Evolutionary conservation across 768 basidiomycete genomes (phyloP).

Genomic region (Termitomyces eurrhizus): DNA sequence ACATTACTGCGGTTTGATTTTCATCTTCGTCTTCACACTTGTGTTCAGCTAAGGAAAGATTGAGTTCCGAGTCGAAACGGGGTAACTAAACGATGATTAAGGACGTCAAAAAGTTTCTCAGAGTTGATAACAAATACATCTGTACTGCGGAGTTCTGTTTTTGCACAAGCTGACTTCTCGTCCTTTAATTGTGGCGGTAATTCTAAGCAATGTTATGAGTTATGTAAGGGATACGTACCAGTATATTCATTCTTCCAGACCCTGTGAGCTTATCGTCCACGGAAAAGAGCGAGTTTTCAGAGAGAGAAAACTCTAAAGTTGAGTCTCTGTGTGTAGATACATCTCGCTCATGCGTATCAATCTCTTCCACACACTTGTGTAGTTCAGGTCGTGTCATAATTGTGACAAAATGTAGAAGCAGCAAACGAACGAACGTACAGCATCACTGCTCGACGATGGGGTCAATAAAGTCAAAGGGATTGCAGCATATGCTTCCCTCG

Average conservation of each 20-base stretch:
- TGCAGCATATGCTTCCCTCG: neutral
- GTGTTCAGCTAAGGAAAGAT: constrained; percentile 3
- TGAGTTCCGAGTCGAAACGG: constrained; percentile 4
- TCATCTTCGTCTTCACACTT: constrained; percentile 2
- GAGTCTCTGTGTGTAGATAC: neutral
- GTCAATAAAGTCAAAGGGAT: neutral
- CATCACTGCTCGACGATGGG: neutral
- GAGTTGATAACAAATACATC: neutral
- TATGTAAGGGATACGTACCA: neutral
- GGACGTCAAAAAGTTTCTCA: neutral
- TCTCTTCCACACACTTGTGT: neutral
- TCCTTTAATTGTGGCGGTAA: neutral
- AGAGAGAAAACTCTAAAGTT: neutral
- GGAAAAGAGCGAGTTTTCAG: neutral
- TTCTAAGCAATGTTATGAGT: neutral
- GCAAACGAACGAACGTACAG: neutral
- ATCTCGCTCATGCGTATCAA: neutral
- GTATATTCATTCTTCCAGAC: neutral
- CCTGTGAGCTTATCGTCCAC: neutral
- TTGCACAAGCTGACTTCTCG: neutral
- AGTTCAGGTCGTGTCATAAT: no score
- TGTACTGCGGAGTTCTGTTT: neutral
- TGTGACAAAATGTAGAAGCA: neutral
- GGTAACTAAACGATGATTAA: neutral
- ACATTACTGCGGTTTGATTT: neutral